These are phyloP conservation scores for Alisma plantagoaquatica DNA, from an alignment of 106 monocot genomes.

Conservation along the genomic window DNA sequence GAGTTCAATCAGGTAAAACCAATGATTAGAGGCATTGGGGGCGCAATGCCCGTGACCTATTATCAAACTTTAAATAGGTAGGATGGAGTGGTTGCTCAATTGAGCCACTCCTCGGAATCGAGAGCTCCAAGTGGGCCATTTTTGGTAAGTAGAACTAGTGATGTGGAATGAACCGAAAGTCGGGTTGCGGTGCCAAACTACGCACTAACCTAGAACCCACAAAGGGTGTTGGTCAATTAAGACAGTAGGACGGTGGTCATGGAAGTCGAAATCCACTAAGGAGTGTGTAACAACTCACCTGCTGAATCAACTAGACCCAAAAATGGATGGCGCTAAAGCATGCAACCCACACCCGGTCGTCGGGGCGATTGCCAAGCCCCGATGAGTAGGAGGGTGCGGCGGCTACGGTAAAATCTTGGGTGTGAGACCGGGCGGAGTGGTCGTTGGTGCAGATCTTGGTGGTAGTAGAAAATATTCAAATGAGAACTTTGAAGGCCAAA, in stretches of 20 bases:
- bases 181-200: constrained; percentile 30
- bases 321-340: no score
- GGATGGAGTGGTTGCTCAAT: constrained; percentile 6
- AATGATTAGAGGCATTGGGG: constrained; percentile 12
- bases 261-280: no score
- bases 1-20: constrained; percentile 14
- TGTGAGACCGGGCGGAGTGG: no score
- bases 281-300: no score
- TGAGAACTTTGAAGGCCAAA: no score
- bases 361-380: no score
- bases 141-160: constrained; percentile 44
- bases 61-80: constrained; percentile 16
- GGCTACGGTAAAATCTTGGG: constrained; percentile 16
- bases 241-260: constrained; percentile 7
- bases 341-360: no score
- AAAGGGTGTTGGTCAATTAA: constrained; percentile 11
- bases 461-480: no score
- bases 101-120: constrained; percentile 8
- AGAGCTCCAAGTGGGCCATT: constrained; percentile 51
- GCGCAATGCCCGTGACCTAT: constrained; percentile 5
- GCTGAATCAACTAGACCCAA: no score
- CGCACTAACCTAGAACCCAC: no score
- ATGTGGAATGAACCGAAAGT: constrained; percentile 30
- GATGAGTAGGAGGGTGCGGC: no score
- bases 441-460: constrained; percentile 18